Evolutionary conservation across 2,329 filamentous ascomycete species (phyloP), one percentile per base, ranked within the genome.

Genomic region (Furcasterigmium furcatum): DNA sequence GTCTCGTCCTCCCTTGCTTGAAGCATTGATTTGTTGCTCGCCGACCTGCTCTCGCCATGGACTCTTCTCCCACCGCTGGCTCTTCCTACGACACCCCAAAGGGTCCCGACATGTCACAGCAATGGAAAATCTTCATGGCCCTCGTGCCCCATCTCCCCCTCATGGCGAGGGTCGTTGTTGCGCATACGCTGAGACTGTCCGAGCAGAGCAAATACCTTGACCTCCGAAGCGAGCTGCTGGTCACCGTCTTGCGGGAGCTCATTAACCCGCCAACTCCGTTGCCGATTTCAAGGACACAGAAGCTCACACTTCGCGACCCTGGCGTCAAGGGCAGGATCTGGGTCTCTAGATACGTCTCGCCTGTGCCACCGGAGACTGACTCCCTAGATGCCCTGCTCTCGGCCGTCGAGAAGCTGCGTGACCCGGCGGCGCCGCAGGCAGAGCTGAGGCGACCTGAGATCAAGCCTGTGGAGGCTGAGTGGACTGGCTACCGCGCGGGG

Each of bases 321-420:
- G 82, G 80, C 1, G 72, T 95, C 58, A 91, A 88, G 60, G 90
- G 90, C 4, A 80, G 79, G 38, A 82, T 94, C 52, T 96, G 91
- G 91, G 75, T 95, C 20, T 85, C 84, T 56, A 86, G 81, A 45
- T 84, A 87, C 35, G 79, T 76, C 1, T 69, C 89, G 14, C 78
- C 81, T 0, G 67, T 69, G 3, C 86, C 84, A 0, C 71, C 79
- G 46, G 79, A 71, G 61, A 74, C 59, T 56, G 77, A 72, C 35
- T 60, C 84, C 13, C 68, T 77, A n/a, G 74, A 85, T 36, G 71
- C 75, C 2, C 58, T 91, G 21, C 68, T 82, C 51, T 66, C 67
- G 24, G 77, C 76, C 4, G 79, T 91, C 38, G 70, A 80, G 20
- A 71, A 70, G 1, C 61, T 87, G 61, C 71, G 70, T 42, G 64